These are phyloP conservation scores for Ceratocystis variospora DNA, from an alignment of 2,329 filamentous ascomycete species.

Conservation along the genomic window DNA sequence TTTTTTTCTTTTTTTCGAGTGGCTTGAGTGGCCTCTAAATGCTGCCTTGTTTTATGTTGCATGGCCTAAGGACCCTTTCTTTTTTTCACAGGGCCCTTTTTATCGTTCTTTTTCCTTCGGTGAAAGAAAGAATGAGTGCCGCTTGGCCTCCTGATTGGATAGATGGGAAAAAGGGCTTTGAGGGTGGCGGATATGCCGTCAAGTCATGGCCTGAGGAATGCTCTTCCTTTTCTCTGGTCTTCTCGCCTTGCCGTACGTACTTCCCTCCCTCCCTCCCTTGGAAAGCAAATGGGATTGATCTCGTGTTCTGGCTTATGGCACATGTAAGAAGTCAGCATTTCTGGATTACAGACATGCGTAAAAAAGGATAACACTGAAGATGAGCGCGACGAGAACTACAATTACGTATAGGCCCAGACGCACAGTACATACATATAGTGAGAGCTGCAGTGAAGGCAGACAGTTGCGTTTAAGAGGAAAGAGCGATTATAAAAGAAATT, in stretches of 20 bases:
- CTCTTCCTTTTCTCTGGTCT: not conserved
- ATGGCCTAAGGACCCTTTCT: not conserved
- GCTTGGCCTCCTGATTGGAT: not conserved
- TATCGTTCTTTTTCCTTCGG: not conserved
- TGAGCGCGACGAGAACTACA: not conserved
- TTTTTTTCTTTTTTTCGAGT: not conserved
- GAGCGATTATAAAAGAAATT: constrained; percentile 6
- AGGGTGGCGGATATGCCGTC: not conserved
- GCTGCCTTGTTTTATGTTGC: not conserved
- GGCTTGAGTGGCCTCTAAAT: not conserved
- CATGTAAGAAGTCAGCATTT: not conserved
- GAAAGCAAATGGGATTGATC: not conserved
- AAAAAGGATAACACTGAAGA: not conserved
- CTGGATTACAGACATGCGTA: not conserved
- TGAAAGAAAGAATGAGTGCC: not conserved
- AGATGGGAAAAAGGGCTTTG: not conserved
- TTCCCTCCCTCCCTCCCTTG: not conserved
- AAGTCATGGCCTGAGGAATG: constrained; percentile 8
- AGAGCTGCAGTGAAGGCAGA: not conserved
- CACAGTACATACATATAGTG: too few species aligned
- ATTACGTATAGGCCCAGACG: too few species aligned
- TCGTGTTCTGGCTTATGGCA: not conserved
- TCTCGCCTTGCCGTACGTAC: not conserved
- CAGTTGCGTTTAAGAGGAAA: not conserved
- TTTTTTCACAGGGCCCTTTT: not conserved